These are phyloP conservation scores for Penicillium steckii DNA, from an alignment of 495 filamentous ascomycete genomes.

Conservation along the genomic window DNA sequence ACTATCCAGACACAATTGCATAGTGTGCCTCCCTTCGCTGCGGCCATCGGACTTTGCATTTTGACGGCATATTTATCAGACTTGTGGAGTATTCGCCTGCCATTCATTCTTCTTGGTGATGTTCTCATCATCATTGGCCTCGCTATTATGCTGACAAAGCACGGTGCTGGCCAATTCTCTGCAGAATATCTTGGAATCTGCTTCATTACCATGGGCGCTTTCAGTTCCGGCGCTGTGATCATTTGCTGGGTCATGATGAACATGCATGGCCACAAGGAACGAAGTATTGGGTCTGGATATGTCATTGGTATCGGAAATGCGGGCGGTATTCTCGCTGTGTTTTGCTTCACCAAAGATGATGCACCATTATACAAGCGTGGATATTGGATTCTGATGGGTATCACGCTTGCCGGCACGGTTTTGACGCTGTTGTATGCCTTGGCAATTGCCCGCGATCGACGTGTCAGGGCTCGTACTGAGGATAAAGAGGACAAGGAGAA, in stretches of 20 bases:
- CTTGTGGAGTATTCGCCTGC: constrained; percentile 17
- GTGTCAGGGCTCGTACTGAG: background rate
- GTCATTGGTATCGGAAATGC: constrained; percentile 33
- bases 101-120: constrained; percentile 50
- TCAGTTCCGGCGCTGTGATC: constrained; percentile 24
- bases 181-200: constrained; percentile 65
- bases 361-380: constrained; percentile 33
- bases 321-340: constrained; percentile 40
- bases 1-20: constrained; percentile 49
- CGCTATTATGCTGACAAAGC: constrained; percentile 55
- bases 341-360: constrained; percentile 35
- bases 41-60: constrained; percentile 54
- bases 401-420: constrained; percentile 6
- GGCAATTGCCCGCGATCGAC: background rate
- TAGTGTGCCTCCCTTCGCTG: constrained; percentile 44
- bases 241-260: constrained; percentile 39
- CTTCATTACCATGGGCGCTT: constrained; percentile 54
- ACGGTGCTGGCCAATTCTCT: constrained; percentile 61
- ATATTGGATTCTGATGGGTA: constrained; percentile 25
- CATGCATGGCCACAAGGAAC: constrained; percentile 28
- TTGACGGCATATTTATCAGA: constrained; percentile 39
- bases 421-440: background rate
- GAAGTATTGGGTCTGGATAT: constrained; percentile 33
- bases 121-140: constrained; percentile 54
- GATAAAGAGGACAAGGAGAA: constrained; percentile 5